Conservation (phyloP, 129 eudicot species). For the Pulicaria dysenterica region DNA sequence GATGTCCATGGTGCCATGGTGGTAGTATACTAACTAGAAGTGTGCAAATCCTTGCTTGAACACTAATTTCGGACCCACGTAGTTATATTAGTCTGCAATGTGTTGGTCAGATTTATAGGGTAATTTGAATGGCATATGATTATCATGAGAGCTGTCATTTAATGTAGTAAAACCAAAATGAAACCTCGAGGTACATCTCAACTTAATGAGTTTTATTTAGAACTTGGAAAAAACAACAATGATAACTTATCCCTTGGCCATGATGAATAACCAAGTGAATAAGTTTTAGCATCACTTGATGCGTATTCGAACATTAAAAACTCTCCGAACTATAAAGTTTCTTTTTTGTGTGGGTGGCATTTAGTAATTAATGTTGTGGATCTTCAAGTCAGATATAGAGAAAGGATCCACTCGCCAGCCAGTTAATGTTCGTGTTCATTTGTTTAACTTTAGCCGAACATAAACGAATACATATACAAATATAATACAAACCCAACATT, state of each 20-base stretch:
- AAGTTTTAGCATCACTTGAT: constrained; percentile 13
- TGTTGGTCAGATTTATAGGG: background rate
- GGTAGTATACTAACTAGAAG: too few species aligned
- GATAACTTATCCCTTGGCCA: constrained; percentile 1
- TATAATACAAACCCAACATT: too few species aligned
- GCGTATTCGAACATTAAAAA: background rate
- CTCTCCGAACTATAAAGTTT: too few species aligned
- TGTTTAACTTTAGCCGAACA: too few species aligned
- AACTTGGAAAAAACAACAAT: background rate
- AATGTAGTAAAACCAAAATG: background rate
- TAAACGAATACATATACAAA: too few species aligned
- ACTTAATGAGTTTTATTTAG: background rate
- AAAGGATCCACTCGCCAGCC: constrained; percentile 23
- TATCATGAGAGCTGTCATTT: background rate
- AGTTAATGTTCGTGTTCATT: constrained; percentile 15
- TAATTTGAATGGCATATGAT: background rate
- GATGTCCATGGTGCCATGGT: too few species aligned
- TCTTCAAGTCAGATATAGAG: constrained; percentile 33
- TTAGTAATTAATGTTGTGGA: constrained; percentile 12
- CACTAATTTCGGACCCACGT: too few species aligned
- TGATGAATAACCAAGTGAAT: background rate
- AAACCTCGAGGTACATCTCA: background rate
- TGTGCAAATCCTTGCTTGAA: too few species aligned
- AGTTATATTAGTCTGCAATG: too few species aligned
- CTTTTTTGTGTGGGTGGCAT: constrained; percentile 1